These are phyloP conservation scores for Tympanopsis confertula DNA, from an alignment of 2,329 filamentous ascomycete species.

Conservation along the genomic window DNA sequence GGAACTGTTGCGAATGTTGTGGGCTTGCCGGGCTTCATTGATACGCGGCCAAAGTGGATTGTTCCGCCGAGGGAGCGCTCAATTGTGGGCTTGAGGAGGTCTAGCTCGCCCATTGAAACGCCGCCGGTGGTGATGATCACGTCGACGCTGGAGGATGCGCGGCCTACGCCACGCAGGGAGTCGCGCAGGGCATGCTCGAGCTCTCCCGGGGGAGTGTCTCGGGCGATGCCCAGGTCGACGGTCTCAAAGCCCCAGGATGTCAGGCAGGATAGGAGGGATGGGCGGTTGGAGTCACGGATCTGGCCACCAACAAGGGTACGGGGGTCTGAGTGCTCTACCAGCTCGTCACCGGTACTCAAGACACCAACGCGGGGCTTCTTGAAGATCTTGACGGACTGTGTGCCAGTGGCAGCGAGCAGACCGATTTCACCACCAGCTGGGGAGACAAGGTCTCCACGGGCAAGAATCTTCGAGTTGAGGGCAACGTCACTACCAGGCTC, in stretches of 20 bases:
- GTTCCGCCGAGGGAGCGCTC: slow-evolving; percentile 80
- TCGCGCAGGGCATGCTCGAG: slow-evolving; percentile 69
- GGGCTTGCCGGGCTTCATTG: slow-evolving; percentile 97
- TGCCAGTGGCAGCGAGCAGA: slow-evolving; percentile 74
- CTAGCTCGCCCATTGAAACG: slow-evolving; percentile 94
- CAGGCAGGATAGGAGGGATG: slow-evolving; percentile 71
- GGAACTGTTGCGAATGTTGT: slow-evolving; percentile 91
- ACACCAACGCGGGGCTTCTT: slow-evolving; percentile 71
- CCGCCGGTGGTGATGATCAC: slow-evolving; percentile 85
- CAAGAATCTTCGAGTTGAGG: slow-evolving; percentile 57
- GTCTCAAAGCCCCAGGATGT: slow-evolving; percentile 65
- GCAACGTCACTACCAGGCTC: slow-evolving; percentile 83
- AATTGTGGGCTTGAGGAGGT: slow-evolving; percentile 91
- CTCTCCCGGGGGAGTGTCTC: slow-evolving; percentile 52
- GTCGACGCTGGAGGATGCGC: slow-evolving; percentile 39
- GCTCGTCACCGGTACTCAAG: slow-evolving; percentile 88
- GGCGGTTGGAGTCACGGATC: slow-evolving; percentile 86
- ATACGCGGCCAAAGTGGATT: slow-evolving; percentile 90
- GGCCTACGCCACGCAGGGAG: slow-evolving; percentile 41
- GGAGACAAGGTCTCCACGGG: slow-evolving; percentile 71
- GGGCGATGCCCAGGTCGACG: slow-evolving; percentile 76
- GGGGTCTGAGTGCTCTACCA: slow-evolving; percentile 61
- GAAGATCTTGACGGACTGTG: slow-evolving; percentile 59
- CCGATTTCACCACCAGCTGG: slow-evolving; percentile 84
- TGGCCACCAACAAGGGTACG: slow-evolving; percentile 62